Base-by-base conservation (phyloP, 225 moss, liverwort and hornwort species). In the Anthoceros angustus region DNA sequence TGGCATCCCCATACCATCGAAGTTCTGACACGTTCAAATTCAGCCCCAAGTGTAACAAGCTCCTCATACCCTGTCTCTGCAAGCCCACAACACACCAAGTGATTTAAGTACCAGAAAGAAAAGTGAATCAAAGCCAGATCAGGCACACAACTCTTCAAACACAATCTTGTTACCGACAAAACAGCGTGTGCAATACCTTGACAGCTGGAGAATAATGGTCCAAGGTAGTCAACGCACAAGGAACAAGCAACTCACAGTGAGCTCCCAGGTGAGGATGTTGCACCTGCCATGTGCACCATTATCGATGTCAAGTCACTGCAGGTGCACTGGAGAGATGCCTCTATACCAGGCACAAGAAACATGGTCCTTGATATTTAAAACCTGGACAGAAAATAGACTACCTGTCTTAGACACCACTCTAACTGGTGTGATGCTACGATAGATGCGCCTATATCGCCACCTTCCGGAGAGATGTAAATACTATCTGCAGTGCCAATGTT, bases 141-240 rank as follows among this genome's bases (percentile, higher is more conserved):
- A 21, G 2, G 39, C 23, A 21, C 60, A 20, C 10, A 68, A 55
- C 26, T 42, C 39, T 25, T 68, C 16, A 39, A 68, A 42, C 67
- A 43, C 18, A 14, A 39, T 9, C 24, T 24, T 32, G 10, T 70
- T 40, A 9, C 16, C 63, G 18, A 14, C 39, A 38, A 39, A 40
- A 32, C 32, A 4, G 32, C 32, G 4, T 32, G 32, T 32, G 32
- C 32, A 32, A 32, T 32, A 95, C 94, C 82, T 95, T 95, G 45
- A 95, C 85, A 63, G 84, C 71, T 39, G 91, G 88, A 62, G 94
- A 89, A 71, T 86, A 91, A 66, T 95, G 94, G 73, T 95, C 91
- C 72, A 95, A 71, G 63, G 88, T 88, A 55, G 82, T 95, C 68
- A 95, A 73, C 60, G 77, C 82, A 70, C 83, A 77, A 21, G 85